Evolutionary conservation across 768 basidiomycete species (phyloP).

Genomic region (Rubroboletus satanas): DNA sequence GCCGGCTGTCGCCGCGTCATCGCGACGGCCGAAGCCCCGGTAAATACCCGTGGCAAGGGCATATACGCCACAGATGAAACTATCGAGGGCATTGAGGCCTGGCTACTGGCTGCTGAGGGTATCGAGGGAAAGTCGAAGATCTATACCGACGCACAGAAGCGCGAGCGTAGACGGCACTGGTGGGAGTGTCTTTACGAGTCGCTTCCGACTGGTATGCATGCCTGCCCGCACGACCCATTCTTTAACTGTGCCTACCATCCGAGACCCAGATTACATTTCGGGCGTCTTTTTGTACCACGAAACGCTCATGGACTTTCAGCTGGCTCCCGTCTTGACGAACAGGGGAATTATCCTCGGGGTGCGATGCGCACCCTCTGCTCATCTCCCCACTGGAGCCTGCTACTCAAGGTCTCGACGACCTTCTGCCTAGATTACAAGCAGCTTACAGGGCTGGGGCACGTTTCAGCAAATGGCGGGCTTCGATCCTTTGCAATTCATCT

Average conservation of each 20-base stretch:
- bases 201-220: constrained; percentile 36
- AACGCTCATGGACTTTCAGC: constrained; percentile 46
- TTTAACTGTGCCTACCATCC: background rate
- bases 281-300: constrained; percentile 51
- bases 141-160: constrained; percentile 35
- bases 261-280: constrained; percentile 42
- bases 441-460: constrained; percentile 44
- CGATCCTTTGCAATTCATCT: constrained; percentile 42
- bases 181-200: constrained; percentile 42
- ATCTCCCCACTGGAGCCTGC: constrained; percentile 43
- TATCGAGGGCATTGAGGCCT: constrained; percentile 39
- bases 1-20: constrained; percentile 41
- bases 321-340: constrained; percentile 40
- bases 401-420: constrained; percentile 48
- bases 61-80: constrained; percentile 55
- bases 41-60: constrained; percentile 47
- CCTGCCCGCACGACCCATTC: background rate
- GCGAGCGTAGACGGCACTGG: constrained; percentile 41
- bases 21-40: constrained; percentile 40
- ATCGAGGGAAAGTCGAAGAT: constrained; percentile 18
- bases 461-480: constrained; percentile 52
- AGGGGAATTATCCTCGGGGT: constrained; percentile 49
- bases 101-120: constrained; percentile 37
- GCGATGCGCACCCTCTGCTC: constrained; percentile 45
- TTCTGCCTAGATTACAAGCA: constrained; percentile 40